Conservation (phyloP, 1,284 basidiomycete genomes). For the Xerocomus nothofagi region DNA sequence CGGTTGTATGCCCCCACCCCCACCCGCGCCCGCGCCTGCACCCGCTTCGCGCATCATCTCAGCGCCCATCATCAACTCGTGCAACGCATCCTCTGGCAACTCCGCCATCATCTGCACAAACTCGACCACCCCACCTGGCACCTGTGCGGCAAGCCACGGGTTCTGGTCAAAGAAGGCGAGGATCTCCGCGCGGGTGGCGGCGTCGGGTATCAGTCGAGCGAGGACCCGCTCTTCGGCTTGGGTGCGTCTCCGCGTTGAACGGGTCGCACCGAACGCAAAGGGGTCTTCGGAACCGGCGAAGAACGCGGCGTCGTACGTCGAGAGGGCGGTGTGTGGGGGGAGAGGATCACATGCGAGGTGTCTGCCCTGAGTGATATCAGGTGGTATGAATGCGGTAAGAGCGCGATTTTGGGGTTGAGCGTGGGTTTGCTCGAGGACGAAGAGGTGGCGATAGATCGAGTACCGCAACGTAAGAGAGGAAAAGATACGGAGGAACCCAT, state of each 20-base stretch:
- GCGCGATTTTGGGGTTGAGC: conserved; percentile 38
- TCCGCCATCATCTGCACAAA: conserved; percentile 60
- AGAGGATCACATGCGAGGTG: conserved; percentile 80
- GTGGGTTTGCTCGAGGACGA: conserved; percentile 66
- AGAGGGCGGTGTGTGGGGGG: conserved; percentile 62
- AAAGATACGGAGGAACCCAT: conserved; percentile 48
- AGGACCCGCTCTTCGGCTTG: conserved; percentile 50
- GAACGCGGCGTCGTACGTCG: conserved; percentile 67
- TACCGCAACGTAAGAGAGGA: conserved; percentile 42
- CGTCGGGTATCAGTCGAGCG: conserved; percentile 58
- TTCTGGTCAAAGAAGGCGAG: conserved; percentile 37
- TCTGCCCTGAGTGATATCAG: conserved; percentile 46
- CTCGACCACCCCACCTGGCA: conserved; percentile 64
- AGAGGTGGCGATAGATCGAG: conserved; percentile 72
- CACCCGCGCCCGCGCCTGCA: conserved; percentile 27
- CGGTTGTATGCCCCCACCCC: conserved; percentile 40
- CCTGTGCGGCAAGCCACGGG: conserved; percentile 48
- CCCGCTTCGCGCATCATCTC: conserved; percentile 36
- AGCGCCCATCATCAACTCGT: conserved; percentile 55
- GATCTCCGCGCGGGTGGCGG: conserved; percentile 53
- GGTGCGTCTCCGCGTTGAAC: conserved; percentile 43
- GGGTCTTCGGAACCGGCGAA: conserved; percentile 65
- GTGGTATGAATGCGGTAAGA: conserved; percentile 72
- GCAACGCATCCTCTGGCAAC: conserved; percentile 56
- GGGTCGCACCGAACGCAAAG: conserved; percentile 31